Evolutionary conservation across 768 basidiomycete species (phyloP), one percentile per base, ranked within the genome.

Genomic region (Phanerochaete carnosa): DNA sequence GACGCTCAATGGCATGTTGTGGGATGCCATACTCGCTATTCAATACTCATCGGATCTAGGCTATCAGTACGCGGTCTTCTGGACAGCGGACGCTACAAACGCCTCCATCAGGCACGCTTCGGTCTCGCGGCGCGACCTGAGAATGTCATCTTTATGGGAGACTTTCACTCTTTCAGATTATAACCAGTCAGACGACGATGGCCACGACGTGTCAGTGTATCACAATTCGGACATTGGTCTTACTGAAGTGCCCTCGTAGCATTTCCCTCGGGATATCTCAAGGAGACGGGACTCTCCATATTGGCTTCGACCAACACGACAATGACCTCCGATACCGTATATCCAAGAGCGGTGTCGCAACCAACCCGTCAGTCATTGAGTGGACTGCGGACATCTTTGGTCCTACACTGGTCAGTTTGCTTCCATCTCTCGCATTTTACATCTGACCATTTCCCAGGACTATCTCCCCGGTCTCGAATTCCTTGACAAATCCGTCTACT

Each of bases 231-330:
- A 3, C 15, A 2, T 45, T 32, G 6, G 3, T 8, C 37, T 57
- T 9, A 55, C 19, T 26, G 33, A 19, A 47, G 26, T 23, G 9
- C 15, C 12, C 9, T 33, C 22, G 33, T 37, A 76, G 73, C 9
- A 76, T 76, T 1, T 74, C 74, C 0, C 45, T 76, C 1, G 75
- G 75, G 1, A 74, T 76, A 3, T 75, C 74, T 6, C 69, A 62
- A n/a, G 69, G 69, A 22, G 75, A 76, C 37, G 75, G 75, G 2
- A 74, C 74, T 1, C 58, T 76, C 0, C 73, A 76, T 43, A 51
- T 76, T 1, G 71, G 70, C 2, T 75, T 74, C 53, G 74, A 76
- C 45, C 74, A 77, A 57, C 76, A 75, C 62, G 74, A 75, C 62
- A 75, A 74, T 55, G 57, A 63, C n/a, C 66, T 77, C 25, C 67